phyloP scores from a whole-genome alignment of 1,139 yeast genomes.

The Zhuliangozyma blackwelliae region DNA sequence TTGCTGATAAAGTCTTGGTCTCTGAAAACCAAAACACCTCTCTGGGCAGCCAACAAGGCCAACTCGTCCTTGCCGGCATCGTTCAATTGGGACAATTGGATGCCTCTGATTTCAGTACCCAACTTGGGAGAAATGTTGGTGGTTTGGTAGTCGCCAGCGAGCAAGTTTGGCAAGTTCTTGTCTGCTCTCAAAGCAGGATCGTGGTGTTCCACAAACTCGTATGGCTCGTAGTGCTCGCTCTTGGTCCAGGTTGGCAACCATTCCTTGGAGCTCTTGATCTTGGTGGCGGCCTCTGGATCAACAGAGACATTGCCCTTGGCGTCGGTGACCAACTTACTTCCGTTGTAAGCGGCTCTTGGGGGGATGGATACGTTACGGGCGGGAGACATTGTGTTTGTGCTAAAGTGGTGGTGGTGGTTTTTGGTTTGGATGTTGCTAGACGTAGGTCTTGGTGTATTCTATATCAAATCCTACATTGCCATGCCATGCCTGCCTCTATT shows the following conservation, averaged over 20 bases:
- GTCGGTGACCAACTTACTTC: slow-evolving; percentile 12
- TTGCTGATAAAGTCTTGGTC: slow-evolving; percentile 58
- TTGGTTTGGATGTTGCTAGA: too few relatives aligned
- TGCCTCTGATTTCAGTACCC: slow-evolving; percentile 59
- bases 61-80: slow-evolving; percentile 58
- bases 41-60: slow-evolving; percentile 58
- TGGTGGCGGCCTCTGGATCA: slow-evolving; percentile 10
- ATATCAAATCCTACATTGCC: too few relatives aligned
- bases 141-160: slow-evolving; percentile 30
- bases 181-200: slow-evolving; percentile 61
- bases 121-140: slow-evolving; percentile 56
- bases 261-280: slow-evolving; percentile 21
- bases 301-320: slow-evolving; percentile 22
- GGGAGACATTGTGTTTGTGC: too few relatives aligned
- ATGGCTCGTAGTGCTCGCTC: slow-evolving; percentile 38
- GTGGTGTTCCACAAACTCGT: slow-evolving; percentile 42
- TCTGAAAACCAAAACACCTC: slow-evolving; percentile 67
- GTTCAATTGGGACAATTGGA: slow-evolving; percentile 52
- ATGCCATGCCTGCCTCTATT: too few relatives aligned
- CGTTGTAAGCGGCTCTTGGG: slow-evolving; percentile 9
- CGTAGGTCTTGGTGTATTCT: too few relatives aligned
- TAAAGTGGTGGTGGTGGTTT: too few relatives aligned
- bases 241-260: slow-evolving; percentile 49
- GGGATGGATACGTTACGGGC: background rate
- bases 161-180: slow-evolving; percentile 47